These are phyloP conservation scores for Pseudofabraea citricarpa DNA, from an alignment of 2,329 filamentous ascomycete species.

Conservation along the genomic window DNA sequence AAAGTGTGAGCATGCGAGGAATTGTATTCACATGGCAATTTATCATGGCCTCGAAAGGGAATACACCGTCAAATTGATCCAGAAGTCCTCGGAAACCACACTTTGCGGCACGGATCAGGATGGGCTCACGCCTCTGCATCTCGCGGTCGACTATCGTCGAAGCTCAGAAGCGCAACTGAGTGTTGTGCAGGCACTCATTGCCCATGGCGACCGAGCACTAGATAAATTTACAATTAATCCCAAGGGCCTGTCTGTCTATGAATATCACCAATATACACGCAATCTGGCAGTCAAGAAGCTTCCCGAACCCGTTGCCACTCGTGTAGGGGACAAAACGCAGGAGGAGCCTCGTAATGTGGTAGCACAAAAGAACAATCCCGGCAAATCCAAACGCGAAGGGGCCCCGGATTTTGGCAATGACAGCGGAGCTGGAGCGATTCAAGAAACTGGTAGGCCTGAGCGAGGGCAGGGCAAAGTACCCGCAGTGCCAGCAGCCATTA, in stretches of 20 bases:
- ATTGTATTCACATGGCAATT: constrained; percentile 11
- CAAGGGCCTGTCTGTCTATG: constrained; percentile 5
- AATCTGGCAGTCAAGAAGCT: neutral
- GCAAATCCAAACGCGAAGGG: neutral
- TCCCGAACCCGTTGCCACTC: neutral
- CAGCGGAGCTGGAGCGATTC: neutral
- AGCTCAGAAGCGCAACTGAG: constrained; percentile 9
- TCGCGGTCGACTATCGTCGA: constrained; percentile 9
- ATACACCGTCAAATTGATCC: constrained; percentile 7
- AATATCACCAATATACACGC: constrained; percentile 8
- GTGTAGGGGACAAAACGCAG: neutral
- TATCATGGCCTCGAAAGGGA: neutral
- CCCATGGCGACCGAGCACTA: constrained; percentile 7
- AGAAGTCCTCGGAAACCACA: constrained; percentile 4
- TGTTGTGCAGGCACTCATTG: constrained; percentile 11
- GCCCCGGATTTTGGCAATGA: neutral
- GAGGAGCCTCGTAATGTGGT: neutral
- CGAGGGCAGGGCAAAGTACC: neutral
- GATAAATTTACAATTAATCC: constrained; percentile 6
- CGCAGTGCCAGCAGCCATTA: neutral
- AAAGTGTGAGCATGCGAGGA: constrained; percentile 6
- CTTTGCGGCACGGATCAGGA: constrained; percentile 8
- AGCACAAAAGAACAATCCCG: neutral
- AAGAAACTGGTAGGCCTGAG: constrained; percentile 2
- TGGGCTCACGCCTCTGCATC: constrained; percentile 11